These are phyloP conservation scores for Pezicula carpinea DNA, from an alignment of 2,329 filamentous ascomycete species.

Conservation along the genomic window DNA sequence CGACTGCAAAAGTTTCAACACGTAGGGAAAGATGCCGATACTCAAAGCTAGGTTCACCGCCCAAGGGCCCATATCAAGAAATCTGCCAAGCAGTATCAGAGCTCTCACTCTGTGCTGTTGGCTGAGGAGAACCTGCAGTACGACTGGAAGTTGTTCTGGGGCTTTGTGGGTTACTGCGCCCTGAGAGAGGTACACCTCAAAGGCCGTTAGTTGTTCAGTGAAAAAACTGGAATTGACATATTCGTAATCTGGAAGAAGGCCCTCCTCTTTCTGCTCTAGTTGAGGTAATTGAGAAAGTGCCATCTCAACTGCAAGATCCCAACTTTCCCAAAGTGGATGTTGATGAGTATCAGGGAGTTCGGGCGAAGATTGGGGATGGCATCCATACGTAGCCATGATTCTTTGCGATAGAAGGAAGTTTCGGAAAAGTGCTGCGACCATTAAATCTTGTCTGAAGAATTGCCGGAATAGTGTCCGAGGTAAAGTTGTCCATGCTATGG, in stretches of 20 bases:
- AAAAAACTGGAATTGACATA: conserved; percentile 96
- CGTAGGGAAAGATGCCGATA: conserved; percentile 98
- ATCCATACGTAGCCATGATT: conserved; percentile 95
- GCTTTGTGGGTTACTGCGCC: conserved; percentile 80
- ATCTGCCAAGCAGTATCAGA: conserved; percentile 85
- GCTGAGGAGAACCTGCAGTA: conserved; percentile 90
- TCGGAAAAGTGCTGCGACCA: conserved; percentile 96
- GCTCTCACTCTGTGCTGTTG: conserved; percentile 91
- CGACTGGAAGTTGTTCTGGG: conserved; percentile 92
- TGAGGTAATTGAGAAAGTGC: conserved; percentile 84
- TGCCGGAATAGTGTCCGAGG: conserved; percentile 90
- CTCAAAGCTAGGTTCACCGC: conserved; percentile 96
- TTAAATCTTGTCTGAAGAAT: conserved; percentile 93
- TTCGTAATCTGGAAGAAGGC: conserved; percentile 64
- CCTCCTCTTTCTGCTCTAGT: conserved; percentile 72
- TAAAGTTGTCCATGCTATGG: conserved; percentile 95
- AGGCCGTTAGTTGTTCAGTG: conserved; percentile 92
- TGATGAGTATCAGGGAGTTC: conserved; percentile 91
- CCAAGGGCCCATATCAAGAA: conserved; percentile 94
- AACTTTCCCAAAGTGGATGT: conserved; percentile 93
- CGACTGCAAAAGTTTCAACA: conserved; percentile 93
- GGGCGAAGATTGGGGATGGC: conserved; percentile 88
- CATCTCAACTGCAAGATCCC: conserved; percentile 96
- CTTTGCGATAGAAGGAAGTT: conserved; percentile 94
- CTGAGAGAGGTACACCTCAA: conserved; percentile 87